Base-by-base conservation (phyloP, 768 basidiomycete species). In the Exsudoporus frostii region DNA sequence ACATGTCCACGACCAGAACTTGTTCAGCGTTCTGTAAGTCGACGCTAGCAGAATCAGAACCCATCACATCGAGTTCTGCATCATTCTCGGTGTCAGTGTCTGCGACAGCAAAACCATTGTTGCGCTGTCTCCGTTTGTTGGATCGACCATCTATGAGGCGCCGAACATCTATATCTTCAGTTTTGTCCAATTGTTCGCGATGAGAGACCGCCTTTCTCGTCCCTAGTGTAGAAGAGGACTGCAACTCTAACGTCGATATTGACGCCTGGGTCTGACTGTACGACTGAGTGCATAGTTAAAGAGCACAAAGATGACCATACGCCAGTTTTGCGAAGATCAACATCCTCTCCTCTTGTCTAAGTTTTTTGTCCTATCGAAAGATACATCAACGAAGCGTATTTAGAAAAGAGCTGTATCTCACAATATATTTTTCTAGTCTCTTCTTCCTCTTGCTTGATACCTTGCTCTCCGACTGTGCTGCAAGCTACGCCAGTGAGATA, bases 401-500 rank as follows among this genome's bases (percentile, higher is more conserved):
- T 22, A n/a, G 29, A 38, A 51, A 30, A 14, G 11, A 32, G 19
- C 2, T 5, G 38, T 20, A 15, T 72, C 86, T 62, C 51, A 92
- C 92, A 62, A 98, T 94, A 64, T 93, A 98, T 57, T 91, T 91
- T 57, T 98, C 95, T 5, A 98, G 73, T 48, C 91, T 76, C 68
- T 89, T 94, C 74, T 84, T 86, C 74, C 92, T 95, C 75, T 94
- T 94, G 52, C 74, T 81, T 40, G 81, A 88, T 77, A 90, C 85
- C 65, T 87, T 89, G 4, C 80, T 82, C 41, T 87, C 80, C 9
- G 83, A 78, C 67, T 85, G 79, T 27, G 68, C 69, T 43, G 61
- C 53, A 51, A 69, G 63, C 68, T 70, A 55, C 39, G 10, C 51
- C 50, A 45, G 49, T 58, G 29, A 39, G 20, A 47, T 19, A 34